Conservation (phyloP, 1,139 yeast species). For the Hanseniaspora uvarum region DNA sequence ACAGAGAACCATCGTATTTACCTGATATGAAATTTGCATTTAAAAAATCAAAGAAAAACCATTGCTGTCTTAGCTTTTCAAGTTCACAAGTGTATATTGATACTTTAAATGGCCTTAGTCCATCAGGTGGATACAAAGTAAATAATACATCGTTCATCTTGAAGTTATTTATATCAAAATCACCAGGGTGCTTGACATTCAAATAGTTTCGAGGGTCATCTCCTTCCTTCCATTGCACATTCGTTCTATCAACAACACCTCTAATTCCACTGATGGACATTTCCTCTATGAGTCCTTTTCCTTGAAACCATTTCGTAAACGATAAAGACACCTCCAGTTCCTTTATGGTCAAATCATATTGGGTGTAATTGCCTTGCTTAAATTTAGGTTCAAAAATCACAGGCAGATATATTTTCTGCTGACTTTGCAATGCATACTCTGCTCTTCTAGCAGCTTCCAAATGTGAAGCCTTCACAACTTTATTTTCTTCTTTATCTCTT, state of each 20-base stretch:
- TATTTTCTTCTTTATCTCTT: conserved; percentile 35
- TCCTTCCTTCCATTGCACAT: conserved; percentile 69
- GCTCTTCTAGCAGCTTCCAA: conserved; percentile 30
- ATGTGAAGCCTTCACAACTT: conserved; percentile 63
- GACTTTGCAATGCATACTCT: conserved; percentile 27
- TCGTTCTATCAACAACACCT: conserved; percentile 85
- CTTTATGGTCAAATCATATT: conserved; percentile 82
- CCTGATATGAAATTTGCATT: conserved; percentile 84
- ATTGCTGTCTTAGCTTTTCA: conserved; percentile 71
- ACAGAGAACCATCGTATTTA: conserved; percentile 81
- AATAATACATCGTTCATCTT: conserved; percentile 76
- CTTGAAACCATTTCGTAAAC: conserved; percentile 78
- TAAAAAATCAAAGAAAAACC: conserved; percentile 80
- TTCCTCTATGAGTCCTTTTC: conserved; percentile 75
- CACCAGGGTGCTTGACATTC: conserved; percentile 70
- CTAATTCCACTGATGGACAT: conserved; percentile 75
- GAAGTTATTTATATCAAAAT: conserved; percentile 79
- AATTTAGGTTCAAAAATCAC: conserved; percentile 33
- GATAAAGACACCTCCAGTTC: conserved; percentile 73
- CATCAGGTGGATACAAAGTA: conserved; percentile 69
- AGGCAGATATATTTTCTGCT: conserved; percentile 18
- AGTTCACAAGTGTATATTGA: conserved; percentile 79
- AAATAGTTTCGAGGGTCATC: conserved; percentile 77
- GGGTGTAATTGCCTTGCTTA: conserved; percentile 92
- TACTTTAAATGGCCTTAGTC: conserved; percentile 72